Conservation (phyloP, 108 stramenopile species). For the Licmophora abbreviata region DNA sequence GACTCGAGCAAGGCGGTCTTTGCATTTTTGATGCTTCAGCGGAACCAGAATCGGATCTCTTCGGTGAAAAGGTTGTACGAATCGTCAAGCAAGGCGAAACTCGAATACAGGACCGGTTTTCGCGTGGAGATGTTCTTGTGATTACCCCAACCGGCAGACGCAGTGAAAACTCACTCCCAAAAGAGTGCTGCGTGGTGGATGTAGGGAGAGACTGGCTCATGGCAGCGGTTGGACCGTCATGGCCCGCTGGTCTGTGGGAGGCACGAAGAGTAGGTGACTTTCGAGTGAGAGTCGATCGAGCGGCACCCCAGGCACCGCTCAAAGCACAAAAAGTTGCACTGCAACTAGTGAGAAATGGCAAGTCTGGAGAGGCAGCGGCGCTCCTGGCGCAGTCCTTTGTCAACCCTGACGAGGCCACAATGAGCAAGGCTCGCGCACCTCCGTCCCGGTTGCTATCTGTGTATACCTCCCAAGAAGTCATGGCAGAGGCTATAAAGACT, state of each 20-base stretch:
- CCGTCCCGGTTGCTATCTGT: slow-evolving; percentile 4
- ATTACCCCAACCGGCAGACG: slow-evolving; percentile 15
- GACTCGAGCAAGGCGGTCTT: slow-evolving; percentile 43
- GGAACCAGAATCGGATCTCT: slow-evolving; percentile 48
- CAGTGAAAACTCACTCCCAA: slow-evolving; percentile 3
- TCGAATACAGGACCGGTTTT: slow-evolving; percentile 30
- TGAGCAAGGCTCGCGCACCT: neutral
- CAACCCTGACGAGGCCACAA: slow-evolving; percentile 1
- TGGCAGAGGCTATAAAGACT: slow-evolving; percentile 10
- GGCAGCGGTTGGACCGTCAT: slow-evolving; percentile 38
- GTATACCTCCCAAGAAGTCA: neutral
- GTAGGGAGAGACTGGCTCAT: slow-evolving; percentile 42
- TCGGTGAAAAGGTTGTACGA: slow-evolving; percentile 67
- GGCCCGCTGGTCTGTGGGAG: slow-evolving; percentile 61
- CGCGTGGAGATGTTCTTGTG: slow-evolving; percentile 43
- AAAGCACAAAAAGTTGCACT: slow-evolving; percentile 39
- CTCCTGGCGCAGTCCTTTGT: slow-evolving; percentile 18
- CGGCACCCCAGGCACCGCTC: slow-evolving; percentile 32
- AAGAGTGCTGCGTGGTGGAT: slow-evolving; percentile 53
- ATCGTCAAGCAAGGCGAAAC: neutral
- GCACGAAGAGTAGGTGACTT: slow-evolving; percentile 37
- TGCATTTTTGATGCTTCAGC: slow-evolving; percentile 39
- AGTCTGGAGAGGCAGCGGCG: slow-evolving; percentile 27
- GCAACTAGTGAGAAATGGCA: slow-evolving; percentile 27
- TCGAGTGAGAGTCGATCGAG: slow-evolving; percentile 47